Evolutionary conservation across 495 filamentous ascomycete genomes (phyloP), one percentile per base, ranked within the genome.

Genomic region (Hypoxylon lenormandii): DNA sequence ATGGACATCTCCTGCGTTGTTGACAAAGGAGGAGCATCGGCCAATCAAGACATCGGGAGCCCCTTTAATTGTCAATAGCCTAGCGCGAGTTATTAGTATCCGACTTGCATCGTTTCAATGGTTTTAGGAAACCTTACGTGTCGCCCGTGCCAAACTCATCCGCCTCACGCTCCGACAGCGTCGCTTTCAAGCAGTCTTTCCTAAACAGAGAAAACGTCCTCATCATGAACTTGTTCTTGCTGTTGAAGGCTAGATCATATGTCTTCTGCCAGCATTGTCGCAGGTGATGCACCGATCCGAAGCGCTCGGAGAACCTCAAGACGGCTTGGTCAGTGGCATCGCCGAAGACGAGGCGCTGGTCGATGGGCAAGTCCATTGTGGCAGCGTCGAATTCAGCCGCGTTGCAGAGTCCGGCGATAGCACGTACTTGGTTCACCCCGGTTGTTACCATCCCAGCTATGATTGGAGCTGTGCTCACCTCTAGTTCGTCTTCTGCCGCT

Each of bases 161-260:
- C 23, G 74, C 80, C 30, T 81, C 78, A 13, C 40, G 63, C 36
- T 65, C 62, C 1, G 81, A 73, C 11, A 84, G 28, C 0, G 80
- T 81, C 13, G 68, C 43, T 0, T 45, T 19, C 6, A 83, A 64
- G 12, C 79, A 81, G n/a, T 80, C 77, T 21, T 72, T 60, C 26
- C 78, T 67, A 8, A 69, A 73, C 30, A 81, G 45, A 5, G 77
- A 76, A 5, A 83, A 74, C 4, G 79, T 80, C 28, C 78, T 62
- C 50, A 91, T 81, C 88, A 91, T 91, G 75, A 85, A 92, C 72
- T 92, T 93, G 73, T 91, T 92, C 79, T 91, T 91, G 70, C 86
- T 89, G 74, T 92, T 93, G 79, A 93, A 92, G 0, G 87, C 87
- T 5, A 92, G 77, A 64, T 91, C 85, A 74, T 87, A 90, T 5